phyloP scores from a whole-genome alignment of 345 rosid species.

The Melaleuca quinquenervia region DNA sequence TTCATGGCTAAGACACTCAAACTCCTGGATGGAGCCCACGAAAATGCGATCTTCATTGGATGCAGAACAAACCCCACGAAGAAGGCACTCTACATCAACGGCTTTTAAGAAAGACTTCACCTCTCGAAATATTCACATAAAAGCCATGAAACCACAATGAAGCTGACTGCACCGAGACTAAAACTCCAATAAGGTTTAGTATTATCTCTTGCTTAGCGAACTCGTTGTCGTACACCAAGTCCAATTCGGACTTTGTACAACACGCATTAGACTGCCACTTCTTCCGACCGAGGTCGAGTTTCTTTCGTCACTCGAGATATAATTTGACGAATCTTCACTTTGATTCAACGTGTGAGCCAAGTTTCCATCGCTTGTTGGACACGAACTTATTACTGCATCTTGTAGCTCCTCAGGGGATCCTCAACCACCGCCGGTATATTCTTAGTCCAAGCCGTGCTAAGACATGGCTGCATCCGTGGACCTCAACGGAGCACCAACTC shows the following conservation, averaged over 20 bases:
- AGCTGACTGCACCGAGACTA: neutral
- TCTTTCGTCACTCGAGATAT: neutral
- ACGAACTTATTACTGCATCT: neutral
- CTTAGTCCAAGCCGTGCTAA: neutral
- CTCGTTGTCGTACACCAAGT: neutral
- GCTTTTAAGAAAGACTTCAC: neutral
- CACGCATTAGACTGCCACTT: neutral
- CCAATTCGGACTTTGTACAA: neutral
- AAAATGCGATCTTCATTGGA: neutral
- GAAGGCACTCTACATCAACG: neutral
- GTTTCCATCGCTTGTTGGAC: neutral
- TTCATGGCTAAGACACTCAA: neutral
- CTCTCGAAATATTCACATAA: neutral
- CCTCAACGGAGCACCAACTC: neutral
- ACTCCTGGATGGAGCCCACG: neutral
- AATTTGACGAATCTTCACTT: neutral
- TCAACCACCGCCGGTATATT: neutral
- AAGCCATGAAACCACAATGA: neutral
- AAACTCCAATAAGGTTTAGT: neutral
- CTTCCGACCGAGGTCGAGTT: neutral
- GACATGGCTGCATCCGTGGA: neutral
- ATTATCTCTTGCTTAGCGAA: neutral
- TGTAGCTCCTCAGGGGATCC: too few species aligned
- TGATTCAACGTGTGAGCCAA: neutral
- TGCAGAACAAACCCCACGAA: neutral